phyloP scores from a whole-genome alignment of 306 rosid species.

The Dicorynia guianensis region DNA sequence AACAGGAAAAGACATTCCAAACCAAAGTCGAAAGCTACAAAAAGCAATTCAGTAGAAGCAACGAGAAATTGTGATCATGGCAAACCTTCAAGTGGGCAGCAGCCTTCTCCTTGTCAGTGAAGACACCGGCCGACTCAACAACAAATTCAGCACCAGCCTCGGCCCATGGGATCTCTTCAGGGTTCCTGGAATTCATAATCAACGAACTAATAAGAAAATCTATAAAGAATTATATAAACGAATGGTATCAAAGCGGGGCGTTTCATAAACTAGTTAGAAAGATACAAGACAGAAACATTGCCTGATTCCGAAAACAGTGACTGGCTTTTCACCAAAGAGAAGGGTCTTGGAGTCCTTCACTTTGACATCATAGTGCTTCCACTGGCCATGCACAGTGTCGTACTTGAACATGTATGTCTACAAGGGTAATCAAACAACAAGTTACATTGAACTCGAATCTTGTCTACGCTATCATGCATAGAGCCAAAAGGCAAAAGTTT shows the following conservation, averaged over 20 bases:
- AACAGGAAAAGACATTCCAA: too few species aligned
- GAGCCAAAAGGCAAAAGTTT: too few species aligned
- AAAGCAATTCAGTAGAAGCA: background rate
- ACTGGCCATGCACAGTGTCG: slow-evolving; percentile 65
- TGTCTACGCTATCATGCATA: too few species aligned
- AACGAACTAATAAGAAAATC: background rate
- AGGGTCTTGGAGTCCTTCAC: slow-evolving; percentile 68
- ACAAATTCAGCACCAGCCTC: slow-evolving; percentile 52
- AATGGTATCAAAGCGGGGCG: background rate
- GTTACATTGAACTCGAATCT: background rate
- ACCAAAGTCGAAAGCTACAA: background rate
- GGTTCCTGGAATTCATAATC: slow-evolving; percentile 43
- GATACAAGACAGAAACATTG: background rate
- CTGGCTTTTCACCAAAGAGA: slow-evolving; percentile 63
- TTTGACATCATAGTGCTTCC: slow-evolving; percentile 64
- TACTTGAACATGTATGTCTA: slow-evolving; percentile 75
- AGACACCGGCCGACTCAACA: slow-evolving; percentile 63
- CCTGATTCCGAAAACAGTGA: slow-evolving; percentile 62
- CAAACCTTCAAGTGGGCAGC: slow-evolving; percentile 63
- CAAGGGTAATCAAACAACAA: background rate
- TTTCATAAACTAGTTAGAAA: background rate
- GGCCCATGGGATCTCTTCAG: slow-evolving; percentile 68
- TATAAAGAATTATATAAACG: too few species aligned
- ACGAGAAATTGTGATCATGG: background rate
- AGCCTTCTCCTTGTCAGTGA: slow-evolving; percentile 67